Percentiles rank a stretch among this genome's conserved stretches.
Evolutionary conservation across 257 asterid genomes (phyloP).

Genomic region (Asclepias syriaca): DNA sequence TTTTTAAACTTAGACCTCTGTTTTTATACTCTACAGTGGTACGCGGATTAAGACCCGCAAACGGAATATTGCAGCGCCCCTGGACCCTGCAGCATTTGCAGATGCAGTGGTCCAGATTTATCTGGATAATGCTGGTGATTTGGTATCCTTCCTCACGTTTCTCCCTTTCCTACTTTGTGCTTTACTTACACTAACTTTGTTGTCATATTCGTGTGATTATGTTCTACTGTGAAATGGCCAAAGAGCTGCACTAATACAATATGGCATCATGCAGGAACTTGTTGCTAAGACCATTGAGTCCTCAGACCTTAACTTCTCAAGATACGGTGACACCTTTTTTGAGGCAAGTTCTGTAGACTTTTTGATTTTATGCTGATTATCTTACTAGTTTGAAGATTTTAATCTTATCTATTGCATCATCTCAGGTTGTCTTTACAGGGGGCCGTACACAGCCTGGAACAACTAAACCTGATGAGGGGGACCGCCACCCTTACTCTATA

Average conservation of each 20-base stretch:
- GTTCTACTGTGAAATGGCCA: background rate
- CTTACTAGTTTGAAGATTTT: background rate
- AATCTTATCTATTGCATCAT: conserved; percentile 19
- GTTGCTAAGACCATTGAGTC: conserved; percentile 77
- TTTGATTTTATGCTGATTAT: background rate
- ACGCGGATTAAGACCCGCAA: conserved; percentile 99
- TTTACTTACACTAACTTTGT: background rate
- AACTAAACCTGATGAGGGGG: conserved; percentile 96
- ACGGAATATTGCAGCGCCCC: conserved; percentile 97
- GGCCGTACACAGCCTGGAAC: conserved; percentile 99
- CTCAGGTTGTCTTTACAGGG: conserved; percentile 87
- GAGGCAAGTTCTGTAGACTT: conserved; percentile 40
- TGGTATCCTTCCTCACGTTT: conserved; percentile 39
- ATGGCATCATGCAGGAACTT: conserved; percentile 63
- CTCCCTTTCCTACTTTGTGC: background rate
- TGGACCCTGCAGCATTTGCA: conserved; percentile 99
- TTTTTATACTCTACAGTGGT: conserved; percentile 50
- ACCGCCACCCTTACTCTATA: conserved; percentile 84
- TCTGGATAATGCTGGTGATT: conserved; percentile 99
- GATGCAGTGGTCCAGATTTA: conserved; percentile 99
- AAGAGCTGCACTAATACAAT: background rate
- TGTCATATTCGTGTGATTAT: background rate
- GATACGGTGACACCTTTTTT: conserved; percentile 96
- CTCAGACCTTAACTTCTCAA: conserved; percentile 75
- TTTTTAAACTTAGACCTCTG: background rate